These are phyloP conservation scores for Microthlaspi erraticum DNA, from an alignment of 345 rosid genomes.

Conservation along the genomic window DNA sequence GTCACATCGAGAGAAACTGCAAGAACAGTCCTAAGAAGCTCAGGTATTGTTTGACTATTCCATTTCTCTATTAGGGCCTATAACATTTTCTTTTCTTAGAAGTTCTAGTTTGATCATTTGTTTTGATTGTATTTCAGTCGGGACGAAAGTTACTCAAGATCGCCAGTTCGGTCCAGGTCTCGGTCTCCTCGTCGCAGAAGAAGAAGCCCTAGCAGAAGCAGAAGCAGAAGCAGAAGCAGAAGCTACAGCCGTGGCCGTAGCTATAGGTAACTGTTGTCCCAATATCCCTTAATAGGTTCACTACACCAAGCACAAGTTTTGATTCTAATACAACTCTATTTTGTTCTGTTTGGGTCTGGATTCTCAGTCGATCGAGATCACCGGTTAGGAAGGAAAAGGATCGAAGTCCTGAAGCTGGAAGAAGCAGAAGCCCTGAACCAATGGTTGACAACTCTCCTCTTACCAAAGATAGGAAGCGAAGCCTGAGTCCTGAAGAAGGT, in stretches of 20 bases:
- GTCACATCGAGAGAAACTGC: constrained; percentile 87
- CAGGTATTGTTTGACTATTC: constrained; percentile 41
- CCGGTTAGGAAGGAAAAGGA: constrained; percentile 70
- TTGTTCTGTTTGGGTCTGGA: constrained; percentile 11
- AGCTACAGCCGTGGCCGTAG: constrained; percentile 81
- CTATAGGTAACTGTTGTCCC: constrained; percentile 52
- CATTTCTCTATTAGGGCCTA: background rate
- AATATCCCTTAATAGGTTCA: background rate
- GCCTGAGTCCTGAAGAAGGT: constrained; percentile 56
- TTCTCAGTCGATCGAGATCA: constrained; percentile 71
- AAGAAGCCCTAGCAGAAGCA: constrained; percentile 74
- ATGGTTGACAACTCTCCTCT: constrained; percentile 43
- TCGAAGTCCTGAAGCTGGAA: constrained; percentile 52
- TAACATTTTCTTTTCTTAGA: background rate
- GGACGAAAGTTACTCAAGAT: constrained; percentile 64
- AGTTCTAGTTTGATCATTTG: constrained; percentile 1
- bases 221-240: constrained; percentile 76
- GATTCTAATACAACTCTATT: background rate
- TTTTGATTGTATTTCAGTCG: constrained; percentile 40
- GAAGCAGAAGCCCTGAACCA: constrained; percentile 49
- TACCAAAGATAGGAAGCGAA: constrained; percentile 60
- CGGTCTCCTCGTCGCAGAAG: constrained; percentile 69
- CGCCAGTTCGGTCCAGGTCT: constrained; percentile 56
- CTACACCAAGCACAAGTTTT: background rate
- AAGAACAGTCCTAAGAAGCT: constrained; percentile 85